phyloP scores from a whole-genome alignment of 2,329 filamentous ascomycete species.

The Xylariaceae sp. region DNA sequence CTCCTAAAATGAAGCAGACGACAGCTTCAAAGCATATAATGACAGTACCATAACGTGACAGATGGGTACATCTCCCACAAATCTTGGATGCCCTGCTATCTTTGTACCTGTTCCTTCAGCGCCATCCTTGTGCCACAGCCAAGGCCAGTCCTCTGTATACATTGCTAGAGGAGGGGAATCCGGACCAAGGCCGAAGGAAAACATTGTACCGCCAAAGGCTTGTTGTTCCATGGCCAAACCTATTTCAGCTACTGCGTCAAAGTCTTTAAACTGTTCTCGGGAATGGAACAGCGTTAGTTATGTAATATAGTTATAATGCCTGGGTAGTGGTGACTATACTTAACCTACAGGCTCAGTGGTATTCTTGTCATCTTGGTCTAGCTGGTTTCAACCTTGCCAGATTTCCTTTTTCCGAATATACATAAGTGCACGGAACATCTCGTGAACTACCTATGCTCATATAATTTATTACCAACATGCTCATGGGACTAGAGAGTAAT shows the following conservation, averaged over 20 bases:
- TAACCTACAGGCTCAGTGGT: neutral
- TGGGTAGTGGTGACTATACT: neutral
- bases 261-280: conserved; percentile 7
- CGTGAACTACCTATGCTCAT: conserved; percentile 5
- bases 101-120: neutral
- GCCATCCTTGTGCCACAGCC: neutral
- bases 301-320: neutral
- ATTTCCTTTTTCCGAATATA: neutral
- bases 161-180: neutral
- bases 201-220: conserved; percentile 1
- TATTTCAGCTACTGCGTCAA: conserved; percentile 1
- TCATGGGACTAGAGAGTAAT: neutral
- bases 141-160: neutral
- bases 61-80: neutral
- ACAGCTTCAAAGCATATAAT: conserved; percentile 5
- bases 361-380: accelerated
- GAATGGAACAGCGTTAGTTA: neutral
- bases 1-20: conserved; percentile 2
- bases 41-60: neutral
- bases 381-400: neutral
- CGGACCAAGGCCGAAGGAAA: no score
- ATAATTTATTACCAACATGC: neutral
- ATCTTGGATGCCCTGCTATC: neutral
- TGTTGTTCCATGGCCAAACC: conserved; percentile 1
- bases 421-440: conserved; percentile 1